Evolutionary conservation across 495 filamentous ascomycete genomes (phyloP), one percentile per base, ranked within the genome.

Genomic region (Penicillium crystallinum): DNA sequence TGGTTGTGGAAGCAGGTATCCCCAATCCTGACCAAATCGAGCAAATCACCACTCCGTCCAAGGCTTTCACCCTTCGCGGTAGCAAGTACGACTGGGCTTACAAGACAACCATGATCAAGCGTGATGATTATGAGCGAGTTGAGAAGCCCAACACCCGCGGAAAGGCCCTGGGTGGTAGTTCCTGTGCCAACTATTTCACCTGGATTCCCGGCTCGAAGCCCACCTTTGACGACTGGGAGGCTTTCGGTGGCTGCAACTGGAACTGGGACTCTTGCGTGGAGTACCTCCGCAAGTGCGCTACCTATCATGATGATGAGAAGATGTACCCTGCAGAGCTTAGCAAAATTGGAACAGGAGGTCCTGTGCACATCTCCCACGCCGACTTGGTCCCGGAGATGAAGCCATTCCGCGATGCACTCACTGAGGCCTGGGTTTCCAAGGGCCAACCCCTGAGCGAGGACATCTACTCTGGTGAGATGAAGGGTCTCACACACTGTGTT

Each of bases 101-200:
- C 70, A 83, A 86, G 68, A 79, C 79, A 0, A 82, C 79, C 23
- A 77, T 85, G 73, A 75, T 85, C 65, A 74, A 81, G 47, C 74
- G 80, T 6, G 74, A 76, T 14, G 81, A 84, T 49, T 84, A 84
- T 58, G 75, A 76, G 46, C 79, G 81, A 6, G 59, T 84, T 30
- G 81, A 84, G 61, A 84, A 83, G 67, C 81, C 79, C 31, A 83
- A 82, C 52, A 76, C 76, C 17, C 73, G 79, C 14, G 81, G 81
- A 8, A 79, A 78, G 49, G 68, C 70, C 3, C 71, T 83, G 3
- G 81, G 80, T 34, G 81, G 79, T 8, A 76, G 72, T 12, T 76
- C 69, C 3, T 73, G 64, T 22, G 53, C 75, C 49, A 82, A 84
- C 52, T 80, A 78, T 57, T 80, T 82, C 69, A 78, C 72, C n/a